Evolutionary conservation across 805 yeast species (phyloP).

Genomic region (Candida morakotiae): DNA sequence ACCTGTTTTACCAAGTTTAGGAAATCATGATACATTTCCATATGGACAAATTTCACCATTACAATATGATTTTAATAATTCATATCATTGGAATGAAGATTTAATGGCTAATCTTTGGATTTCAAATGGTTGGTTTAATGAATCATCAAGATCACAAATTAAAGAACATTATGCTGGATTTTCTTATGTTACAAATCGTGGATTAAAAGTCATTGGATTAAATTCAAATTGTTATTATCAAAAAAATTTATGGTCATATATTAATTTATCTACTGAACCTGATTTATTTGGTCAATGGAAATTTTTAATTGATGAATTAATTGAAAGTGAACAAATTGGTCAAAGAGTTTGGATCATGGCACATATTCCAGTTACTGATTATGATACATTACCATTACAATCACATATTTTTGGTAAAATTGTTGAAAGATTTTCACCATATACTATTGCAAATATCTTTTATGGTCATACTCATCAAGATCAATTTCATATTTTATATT

Average conservation of each 20-base stretch:
- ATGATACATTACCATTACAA: constrained; percentile 57
- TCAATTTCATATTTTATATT: constrained; percentile 58
- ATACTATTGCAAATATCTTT: constrained; percentile 63
- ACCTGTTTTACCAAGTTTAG: constrained; percentile 60
- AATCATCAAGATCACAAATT: constrained; percentile 18
- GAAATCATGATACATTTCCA: constrained; percentile 72
- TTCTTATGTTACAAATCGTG: constrained; percentile 50
- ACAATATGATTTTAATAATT: constrained; percentile 19
- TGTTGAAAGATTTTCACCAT: constrained; percentile 63
- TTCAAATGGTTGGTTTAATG: constrained; percentile 33
- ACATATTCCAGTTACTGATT: constrained; percentile 55
- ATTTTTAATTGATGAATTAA: constrained; percentile 57
- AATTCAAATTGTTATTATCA: constrained; percentile 67
- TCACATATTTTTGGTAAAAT: constrained; percentile 53
- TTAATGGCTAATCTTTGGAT: constrained; percentile 32
- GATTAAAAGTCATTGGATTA: constrained; percentile 56
- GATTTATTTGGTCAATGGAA: constrained; percentile 62
- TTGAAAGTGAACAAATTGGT: constrained; percentile 51
- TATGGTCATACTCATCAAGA: constrained; percentile 72
- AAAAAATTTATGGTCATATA: constrained; percentile 49
- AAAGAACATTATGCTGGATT: constrained; percentile 59
- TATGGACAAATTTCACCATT: constrained; percentile 63
- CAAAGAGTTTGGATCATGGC: constrained; percentile 72
- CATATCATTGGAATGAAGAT: constrained; percentile 35
- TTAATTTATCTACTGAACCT: constrained; percentile 49